Evolutionary conservation across 2,329 filamentous ascomycete genomes (phyloP), one percentile per base, ranked within the genome.

Genomic region (Phyllosticta capitalensis): DNA sequence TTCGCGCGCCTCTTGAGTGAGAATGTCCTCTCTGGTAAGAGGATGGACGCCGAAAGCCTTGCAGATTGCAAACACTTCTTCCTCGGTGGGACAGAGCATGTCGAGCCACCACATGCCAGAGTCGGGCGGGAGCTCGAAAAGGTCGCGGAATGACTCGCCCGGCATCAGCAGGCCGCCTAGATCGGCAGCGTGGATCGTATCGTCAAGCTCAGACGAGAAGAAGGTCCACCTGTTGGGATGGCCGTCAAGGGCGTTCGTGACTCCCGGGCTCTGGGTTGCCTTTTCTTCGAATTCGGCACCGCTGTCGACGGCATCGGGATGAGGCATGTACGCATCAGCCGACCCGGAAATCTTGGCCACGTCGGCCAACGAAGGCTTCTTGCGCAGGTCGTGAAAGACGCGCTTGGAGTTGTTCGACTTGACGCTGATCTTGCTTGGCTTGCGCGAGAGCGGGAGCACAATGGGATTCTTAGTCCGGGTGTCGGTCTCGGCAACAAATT

Each of bases 31-130:
- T 48, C 92, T 89, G 0, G 94, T 99, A 72, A 99, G 78, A 33
- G 92, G 92, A 74, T 99, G 94, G 58, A 99, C 89, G 14, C 90
- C 90, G 73, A 99, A 99, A 4, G 94, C 92, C 69, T 92, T 91
- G 78, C 90, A 95, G 63, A 99, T 87, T 28, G 87, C 87, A 51
- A 86, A 85, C 20, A 96, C 85, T 71, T 97, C 94, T 61, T 92
- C 91, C 68, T 92, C 89, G 0, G 87, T 92, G 1, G 92, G 90
- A 65, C 89, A 90, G 71, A 92, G 88, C 71, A 96, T 87, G 68
- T 99, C 95, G 55, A 99, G 81, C 94, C 94, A 99, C 92, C 92
- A 99, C n/a, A 96, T 92, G 67, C 92, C 92, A 66, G 91, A 81
- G 33, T 84, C 81, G 1, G 80, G 79, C 33, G 82, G 83, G 38